Percentiles rank a stretch among this genome's conserved stretches.
phyloP scores from a whole-genome alignment of 1,284 basidiomycete genomes.

The Tranzscheliella williamsii region DNA sequence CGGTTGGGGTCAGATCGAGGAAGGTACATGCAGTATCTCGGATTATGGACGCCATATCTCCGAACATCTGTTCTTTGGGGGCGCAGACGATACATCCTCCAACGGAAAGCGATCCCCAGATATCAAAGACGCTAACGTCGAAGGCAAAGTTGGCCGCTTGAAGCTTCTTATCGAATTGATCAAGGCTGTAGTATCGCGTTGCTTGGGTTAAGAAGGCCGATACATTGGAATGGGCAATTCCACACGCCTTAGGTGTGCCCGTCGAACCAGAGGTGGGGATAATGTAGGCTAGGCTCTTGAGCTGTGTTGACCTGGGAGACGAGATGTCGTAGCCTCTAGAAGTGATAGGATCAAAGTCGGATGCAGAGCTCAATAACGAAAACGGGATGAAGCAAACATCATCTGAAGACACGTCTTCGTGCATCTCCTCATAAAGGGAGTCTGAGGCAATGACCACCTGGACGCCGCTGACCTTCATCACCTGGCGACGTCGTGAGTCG shows the following conservation, averaged over 20 bases:
- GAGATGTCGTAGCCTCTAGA: background rate
- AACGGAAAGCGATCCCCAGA: background rate
- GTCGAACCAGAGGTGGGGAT: background rate
- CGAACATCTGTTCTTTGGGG: background rate
- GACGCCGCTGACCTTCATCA: background rate
- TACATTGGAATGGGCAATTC: background rate
- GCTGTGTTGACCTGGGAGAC: background rate
- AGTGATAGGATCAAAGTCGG: background rate
- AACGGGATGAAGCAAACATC: background rate
- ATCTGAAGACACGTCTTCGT: background rate
- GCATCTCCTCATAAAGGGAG: background rate
- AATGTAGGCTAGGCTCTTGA: background rate
- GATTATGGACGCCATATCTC: constrained; percentile 1
- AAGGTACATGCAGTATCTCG: background rate
- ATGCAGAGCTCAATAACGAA: background rate
- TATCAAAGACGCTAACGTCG: background rate
- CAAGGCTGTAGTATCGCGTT: background rate
- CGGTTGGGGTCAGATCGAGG: constrained; percentile 1
- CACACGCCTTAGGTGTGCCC: background rate
- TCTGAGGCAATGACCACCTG: background rate
- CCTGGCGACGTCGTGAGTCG: background rate
- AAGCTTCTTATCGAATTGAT: background rate
- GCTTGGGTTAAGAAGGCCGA: background rate
- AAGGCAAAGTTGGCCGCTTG: background rate
- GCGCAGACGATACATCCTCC: background rate